Evolutionary conservation across 2,329 filamentous ascomycete species (phyloP).

Genomic region (Alternaria novae-zelandiae): DNA sequence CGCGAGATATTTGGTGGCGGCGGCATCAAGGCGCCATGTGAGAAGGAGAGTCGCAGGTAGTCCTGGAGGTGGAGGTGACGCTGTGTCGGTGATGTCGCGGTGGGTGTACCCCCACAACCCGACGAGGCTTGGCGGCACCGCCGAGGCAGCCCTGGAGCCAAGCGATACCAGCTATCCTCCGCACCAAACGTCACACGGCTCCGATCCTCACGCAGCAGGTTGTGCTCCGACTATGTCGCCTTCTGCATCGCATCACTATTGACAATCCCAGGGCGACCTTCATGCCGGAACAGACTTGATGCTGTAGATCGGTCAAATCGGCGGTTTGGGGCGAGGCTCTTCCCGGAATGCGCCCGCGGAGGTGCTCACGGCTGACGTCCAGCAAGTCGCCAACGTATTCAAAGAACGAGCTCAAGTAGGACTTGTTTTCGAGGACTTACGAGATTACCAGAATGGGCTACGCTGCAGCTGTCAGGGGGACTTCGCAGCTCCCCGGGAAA

Average conservation of each 20-base stretch:
- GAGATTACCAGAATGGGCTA: neutral
- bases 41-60: neutral
- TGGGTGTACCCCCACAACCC: neutral
- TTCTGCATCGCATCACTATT: neutral
- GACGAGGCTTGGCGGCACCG: neutral
- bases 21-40: neutral
- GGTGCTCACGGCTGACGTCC: neutral
- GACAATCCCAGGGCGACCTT: neutral
- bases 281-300: neutral
- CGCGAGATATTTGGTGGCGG: accelerated
- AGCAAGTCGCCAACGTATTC: neutral
- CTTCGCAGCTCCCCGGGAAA: neutral
- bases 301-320: neutral
- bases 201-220: neutral
- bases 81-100: neutral
- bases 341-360: neutral
- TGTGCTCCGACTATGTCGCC: neutral
- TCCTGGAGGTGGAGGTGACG: neutral
- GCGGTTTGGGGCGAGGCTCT: neutral
- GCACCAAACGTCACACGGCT: neutral
- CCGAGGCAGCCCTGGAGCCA: neutral
- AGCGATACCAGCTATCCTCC: neutral
- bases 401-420: neutral
- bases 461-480: neutral
- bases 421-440: neutral